Conservation (phyloP, 2,329 filamentous ascomycete species). For the Aspergillus tamarii region DNA sequence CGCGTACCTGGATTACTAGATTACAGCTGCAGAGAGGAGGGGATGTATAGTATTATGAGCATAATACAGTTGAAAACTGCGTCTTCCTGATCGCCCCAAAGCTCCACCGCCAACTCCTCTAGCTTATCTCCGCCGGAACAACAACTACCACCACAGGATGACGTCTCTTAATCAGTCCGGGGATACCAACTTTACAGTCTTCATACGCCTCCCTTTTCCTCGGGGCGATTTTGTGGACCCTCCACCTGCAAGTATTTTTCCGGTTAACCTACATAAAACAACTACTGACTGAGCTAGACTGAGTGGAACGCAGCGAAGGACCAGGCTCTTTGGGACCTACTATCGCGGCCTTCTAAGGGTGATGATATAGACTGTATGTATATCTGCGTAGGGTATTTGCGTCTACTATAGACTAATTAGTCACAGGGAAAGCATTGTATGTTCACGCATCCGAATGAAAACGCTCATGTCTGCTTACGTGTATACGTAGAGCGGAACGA, state of each 20-base stretch:
- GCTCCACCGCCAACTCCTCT: not conserved
- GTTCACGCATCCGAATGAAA: not conserved
- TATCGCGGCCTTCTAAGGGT: slow-evolving; percentile 78
- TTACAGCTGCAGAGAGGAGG: not conserved
- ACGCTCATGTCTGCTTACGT: not conserved
- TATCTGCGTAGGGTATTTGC: slow-evolving; percentile 27
- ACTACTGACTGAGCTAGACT: slow-evolving; percentile 58
- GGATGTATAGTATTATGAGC: not conserved
- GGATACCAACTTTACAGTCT: slow-evolving; percentile 64
- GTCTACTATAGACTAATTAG: slow-evolving; percentile 13
- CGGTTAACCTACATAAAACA: slow-evolving; percentile 6
- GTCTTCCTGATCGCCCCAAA: not conserved
- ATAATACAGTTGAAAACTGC: not conserved
- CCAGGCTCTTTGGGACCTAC: slow-evolving; percentile 83
- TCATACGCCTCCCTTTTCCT: slow-evolving; percentile 86
- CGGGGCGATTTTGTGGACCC: slow-evolving; percentile 89
- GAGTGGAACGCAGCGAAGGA: slow-evolving; percentile 89
- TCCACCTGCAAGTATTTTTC: slow-evolving; percentile 64
- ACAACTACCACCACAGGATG: slow-evolving; percentile 13
- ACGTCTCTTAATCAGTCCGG: slow-evolving; percentile 19
- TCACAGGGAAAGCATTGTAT: slow-evolving; percentile 75
- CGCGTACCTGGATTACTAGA: no score
- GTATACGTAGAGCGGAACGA: slow-evolving; percentile 61
- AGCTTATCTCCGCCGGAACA: not conserved
- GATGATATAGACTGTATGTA: slow-evolving; percentile 79